Evolutionary conservation across 73 alveolate genomes (phyloP).

Genomic region (Paramecium pentaurelia): DNA sequence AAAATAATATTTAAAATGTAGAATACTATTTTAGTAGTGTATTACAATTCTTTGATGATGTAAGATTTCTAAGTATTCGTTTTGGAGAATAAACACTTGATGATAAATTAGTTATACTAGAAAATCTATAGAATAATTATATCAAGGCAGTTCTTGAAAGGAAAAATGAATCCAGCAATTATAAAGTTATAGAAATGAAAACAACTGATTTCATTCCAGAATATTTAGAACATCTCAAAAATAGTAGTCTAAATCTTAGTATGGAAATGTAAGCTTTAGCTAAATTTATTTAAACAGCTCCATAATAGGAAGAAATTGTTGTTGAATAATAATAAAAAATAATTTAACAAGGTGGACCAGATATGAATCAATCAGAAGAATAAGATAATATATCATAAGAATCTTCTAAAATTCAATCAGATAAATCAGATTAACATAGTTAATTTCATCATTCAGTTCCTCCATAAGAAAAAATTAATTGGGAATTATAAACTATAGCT

Average conservation of each 20-base stretch:
- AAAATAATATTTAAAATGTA: background rate
- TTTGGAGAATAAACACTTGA: constrained; percentile 16
- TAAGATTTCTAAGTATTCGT: background rate
- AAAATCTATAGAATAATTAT: background rate
- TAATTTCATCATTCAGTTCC: constrained; percentile 16
- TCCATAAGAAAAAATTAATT: background rate
- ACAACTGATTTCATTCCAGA: constrained; percentile 47
- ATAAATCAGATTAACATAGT: constrained; percentile 10
- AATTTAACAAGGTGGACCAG: background rate
- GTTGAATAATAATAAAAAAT: background rate
- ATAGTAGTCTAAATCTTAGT: background rate
- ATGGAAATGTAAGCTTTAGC: constrained; percentile 41
- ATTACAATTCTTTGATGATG: constrained; percentile 30
- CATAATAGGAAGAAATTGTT: background rate
- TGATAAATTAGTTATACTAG: background rate
- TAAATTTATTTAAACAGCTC: background rate
- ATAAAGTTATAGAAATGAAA: constrained; percentile 27
- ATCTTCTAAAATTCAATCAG: background rate
- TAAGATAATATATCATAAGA: background rate
- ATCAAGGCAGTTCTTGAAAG: constrained; percentile 25
- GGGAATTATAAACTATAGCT: constrained; percentile 8
- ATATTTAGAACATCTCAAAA: constrained; percentile 32
- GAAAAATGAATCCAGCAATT: background rate
- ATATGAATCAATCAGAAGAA: background rate
- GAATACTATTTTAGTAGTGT: background rate